Percentiles rank a stretch among this genome's conserved stretches.
Conservation (phyloP, 108 stramenopile genomes). For the Fragilaria radians region DNA sequence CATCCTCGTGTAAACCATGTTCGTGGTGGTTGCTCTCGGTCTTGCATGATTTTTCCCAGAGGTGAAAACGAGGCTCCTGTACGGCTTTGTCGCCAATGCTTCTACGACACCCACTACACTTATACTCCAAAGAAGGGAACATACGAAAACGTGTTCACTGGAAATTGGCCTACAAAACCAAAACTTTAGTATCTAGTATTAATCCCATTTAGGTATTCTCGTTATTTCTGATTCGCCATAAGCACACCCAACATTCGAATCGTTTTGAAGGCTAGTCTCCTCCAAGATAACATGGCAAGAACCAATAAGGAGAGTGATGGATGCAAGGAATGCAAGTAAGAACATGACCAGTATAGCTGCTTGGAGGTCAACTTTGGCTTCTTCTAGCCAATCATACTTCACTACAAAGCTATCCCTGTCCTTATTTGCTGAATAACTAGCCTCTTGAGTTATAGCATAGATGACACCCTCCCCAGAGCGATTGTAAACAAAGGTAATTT, state of each 20-base stretch:
- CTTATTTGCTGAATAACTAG: not conserved
- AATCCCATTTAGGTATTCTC: too few species aligned
- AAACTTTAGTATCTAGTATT: too few species aligned
- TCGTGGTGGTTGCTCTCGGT: slow-evolving; percentile 30
- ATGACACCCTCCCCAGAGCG: slow-evolving; percentile 25
- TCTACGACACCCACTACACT: not conserved
- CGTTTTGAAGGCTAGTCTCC: too few species aligned
- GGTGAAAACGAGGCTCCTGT: slow-evolving; percentile 5
- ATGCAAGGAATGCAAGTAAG: slow-evolving; percentile 15
- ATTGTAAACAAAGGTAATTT: slow-evolving; percentile 31
- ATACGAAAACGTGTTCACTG: too few species aligned
- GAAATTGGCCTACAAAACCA: too few species aligned
- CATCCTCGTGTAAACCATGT: slow-evolving; percentile 31
- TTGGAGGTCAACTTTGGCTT: slow-evolving; percentile 17
- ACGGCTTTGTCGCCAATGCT: slow-evolving; percentile 21
- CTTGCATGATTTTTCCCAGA: slow-evolving; percentile 27
- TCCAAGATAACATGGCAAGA: slow-evolving; percentile 5
- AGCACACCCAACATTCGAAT: too few species aligned
- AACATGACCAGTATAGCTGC: slow-evolving; percentile 24
- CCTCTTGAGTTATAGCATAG: slow-evolving; percentile 18
- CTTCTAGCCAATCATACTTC: slow-evolving; percentile 30
- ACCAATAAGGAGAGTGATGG: slow-evolving; percentile 22
- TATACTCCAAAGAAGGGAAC: not conserved
- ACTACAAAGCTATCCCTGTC: slow-evolving; percentile 7
- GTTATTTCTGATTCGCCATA: too few species aligned